phyloP scores from a whole-genome alignment of 352 stramenopile species.

The Phytophthora aleatoria region DNA sequence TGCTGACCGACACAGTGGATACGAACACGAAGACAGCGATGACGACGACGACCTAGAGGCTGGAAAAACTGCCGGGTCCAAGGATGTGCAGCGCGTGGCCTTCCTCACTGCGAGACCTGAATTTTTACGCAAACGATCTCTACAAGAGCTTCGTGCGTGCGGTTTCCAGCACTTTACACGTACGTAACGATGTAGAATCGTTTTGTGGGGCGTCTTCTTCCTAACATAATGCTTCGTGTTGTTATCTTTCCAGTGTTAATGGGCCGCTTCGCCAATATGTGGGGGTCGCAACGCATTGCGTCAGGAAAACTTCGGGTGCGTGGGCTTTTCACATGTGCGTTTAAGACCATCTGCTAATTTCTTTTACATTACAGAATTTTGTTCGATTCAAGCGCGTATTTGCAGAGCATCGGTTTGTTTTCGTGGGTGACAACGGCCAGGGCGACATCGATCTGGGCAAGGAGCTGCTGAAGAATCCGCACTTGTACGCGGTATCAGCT shows the following conservation, averaged over 20 bases:
- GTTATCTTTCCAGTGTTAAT: conserved; percentile 56
- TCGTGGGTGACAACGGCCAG: conserved; percentile 84
- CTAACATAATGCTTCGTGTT: conserved; percentile 1
- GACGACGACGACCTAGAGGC: conserved; percentile 32
- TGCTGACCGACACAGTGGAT: conserved; percentile 26
- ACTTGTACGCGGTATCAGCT: conserved; percentile 55
- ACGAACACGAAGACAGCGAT: conserved; percentile 37
- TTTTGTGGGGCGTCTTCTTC: not conserved
- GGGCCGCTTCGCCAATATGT: conserved; percentile 66
- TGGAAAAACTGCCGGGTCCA: conserved; percentile 8
- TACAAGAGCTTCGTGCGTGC: conserved; percentile 64
- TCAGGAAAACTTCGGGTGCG: conserved; percentile 68
- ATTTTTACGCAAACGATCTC: conserved; percentile 65
- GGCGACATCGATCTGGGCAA: conserved; percentile 85
- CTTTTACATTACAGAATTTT: conserved; percentile 57
- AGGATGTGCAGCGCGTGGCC: conserved; percentile 54
- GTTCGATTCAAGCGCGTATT: conserved; percentile 75
- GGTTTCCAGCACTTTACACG: conserved; percentile 81
- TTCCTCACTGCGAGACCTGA: conserved; percentile 81
- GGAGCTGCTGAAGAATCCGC: conserved; percentile 54
- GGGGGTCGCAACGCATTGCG: conserved; percentile 69
- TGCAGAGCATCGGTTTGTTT: conserved; percentile 75
- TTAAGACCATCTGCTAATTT: not conserved
- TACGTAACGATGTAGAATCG: conserved; percentile 30
- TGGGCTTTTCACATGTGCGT: not conserved